phyloP scores from a whole-genome alignment of 768 basidiomycete genomes.

The Trametes elegans region DNA sequence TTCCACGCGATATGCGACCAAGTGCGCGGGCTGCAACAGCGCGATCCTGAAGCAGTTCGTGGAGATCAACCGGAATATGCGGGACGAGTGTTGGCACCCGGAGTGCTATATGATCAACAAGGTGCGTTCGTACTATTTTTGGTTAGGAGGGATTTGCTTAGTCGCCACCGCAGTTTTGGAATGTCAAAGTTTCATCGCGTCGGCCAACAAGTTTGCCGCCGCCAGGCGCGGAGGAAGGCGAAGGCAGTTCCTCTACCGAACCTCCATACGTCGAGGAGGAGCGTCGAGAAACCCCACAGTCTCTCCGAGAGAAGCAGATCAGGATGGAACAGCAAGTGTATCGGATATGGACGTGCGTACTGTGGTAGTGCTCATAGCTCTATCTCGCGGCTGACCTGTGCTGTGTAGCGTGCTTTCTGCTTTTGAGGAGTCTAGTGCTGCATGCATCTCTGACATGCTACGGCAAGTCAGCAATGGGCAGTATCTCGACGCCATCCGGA shows the following conservation, averaged over 20 bases:
- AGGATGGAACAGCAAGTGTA: constrained; percentile 98
- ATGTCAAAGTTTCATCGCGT: constrained; percentile 86
- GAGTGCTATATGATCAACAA: constrained; percentile 99
- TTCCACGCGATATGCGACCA: constrained; percentile 96
- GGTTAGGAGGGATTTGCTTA: not conserved
- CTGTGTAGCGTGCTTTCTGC: constrained; percentile 82
- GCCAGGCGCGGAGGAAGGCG: constrained; percentile 49
- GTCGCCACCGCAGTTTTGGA: constrained; percentile 83
- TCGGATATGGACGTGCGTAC: constrained; percentile 94
- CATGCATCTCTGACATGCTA: constrained; percentile 98
- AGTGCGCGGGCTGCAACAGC: constrained; percentile 95
- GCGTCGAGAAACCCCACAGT: constrained; percentile 66
- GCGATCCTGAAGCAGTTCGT: constrained; percentile 99
- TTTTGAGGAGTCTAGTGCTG: constrained; percentile 98
- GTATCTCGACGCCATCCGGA: constrained; percentile 93
- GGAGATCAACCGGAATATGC: constrained; percentile 97
- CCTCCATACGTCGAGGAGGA: constrained; percentile 77
- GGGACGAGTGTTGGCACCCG: constrained; percentile 99
- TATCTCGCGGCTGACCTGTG: too few relatives aligned
- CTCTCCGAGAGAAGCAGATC: constrained; percentile 86
- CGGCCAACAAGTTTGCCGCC: constrained; percentile 57
- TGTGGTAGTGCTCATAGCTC: not conserved
- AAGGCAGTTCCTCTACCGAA: constrained; percentile 33
- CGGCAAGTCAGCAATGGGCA: constrained; percentile 95
- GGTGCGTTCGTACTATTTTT: constrained; percentile 40